A percentile compares a stretch with the other conserved stretches of the same genome.
Evolutionary conservation across 2,329 filamentous ascomycete genomes (phyloP).

Genomic region (Fusarium verticillioides): DNA sequence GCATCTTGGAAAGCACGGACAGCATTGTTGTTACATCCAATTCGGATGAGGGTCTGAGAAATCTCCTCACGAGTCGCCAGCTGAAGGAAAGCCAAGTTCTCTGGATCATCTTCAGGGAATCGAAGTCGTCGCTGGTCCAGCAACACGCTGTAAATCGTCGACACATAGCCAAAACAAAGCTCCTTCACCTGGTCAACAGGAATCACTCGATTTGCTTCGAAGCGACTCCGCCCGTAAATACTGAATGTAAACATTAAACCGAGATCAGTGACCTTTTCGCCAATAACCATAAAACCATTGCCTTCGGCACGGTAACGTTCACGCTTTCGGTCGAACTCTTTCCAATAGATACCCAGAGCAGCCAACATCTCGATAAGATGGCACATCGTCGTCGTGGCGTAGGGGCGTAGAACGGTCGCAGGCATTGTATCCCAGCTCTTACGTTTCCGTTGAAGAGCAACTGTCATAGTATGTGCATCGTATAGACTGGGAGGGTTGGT

Average conservation of each 20-base stretch:
- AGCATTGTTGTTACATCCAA: slow-evolving; percentile 65
- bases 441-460: slow-evolving; percentile 59
- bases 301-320: slow-evolving; percentile 66
- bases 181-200: slow-evolving; percentile 65
- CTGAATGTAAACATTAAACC: slow-evolving; percentile 67
- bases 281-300: slow-evolving; percentile 64
- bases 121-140: slow-evolving; percentile 54
- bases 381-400: slow-evolving; percentile 65
- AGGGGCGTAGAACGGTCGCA: slow-evolving; percentile 57
- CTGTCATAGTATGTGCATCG: slow-evolving; percentile 54
- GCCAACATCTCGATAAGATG: slow-evolving; percentile 66
- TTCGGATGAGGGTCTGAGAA: slow-evolving; percentile 61
- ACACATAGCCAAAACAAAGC: slow-evolving; percentile 65
- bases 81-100: slow-evolving; percentile 57
- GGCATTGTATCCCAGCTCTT: slow-evolving; percentile 66
- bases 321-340: slow-evolving; percentile 63
- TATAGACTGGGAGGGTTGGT: slow-evolving; percentile 40
- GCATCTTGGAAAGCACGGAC: slow-evolving; percentile 56
- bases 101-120: slow-evolving; percentile 54
- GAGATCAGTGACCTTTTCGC: slow-evolving; percentile 58
- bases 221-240: slow-evolving; percentile 60
- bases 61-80: slow-evolving; percentile 63
- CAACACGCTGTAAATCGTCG: slow-evolving; percentile 61
- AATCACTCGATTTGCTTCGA: slow-evolving; percentile 62
- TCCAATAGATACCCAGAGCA: slow-evolving; percentile 68